phyloP scores from a whole-genome alignment of 2,329 filamentous ascomycete genomes.

The Alternaria arbusti region DNA sequence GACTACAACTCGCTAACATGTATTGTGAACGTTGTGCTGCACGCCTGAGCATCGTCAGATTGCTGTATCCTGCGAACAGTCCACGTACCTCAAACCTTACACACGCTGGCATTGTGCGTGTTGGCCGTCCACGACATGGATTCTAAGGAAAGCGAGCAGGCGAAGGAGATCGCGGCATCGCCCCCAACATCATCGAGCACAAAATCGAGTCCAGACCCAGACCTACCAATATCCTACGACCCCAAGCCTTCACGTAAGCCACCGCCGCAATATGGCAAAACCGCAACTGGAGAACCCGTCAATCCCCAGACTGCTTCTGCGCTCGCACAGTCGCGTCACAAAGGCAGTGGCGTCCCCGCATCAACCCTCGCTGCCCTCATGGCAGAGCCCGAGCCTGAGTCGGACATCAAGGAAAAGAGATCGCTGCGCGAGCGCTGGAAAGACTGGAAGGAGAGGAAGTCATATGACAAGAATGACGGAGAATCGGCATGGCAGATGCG shows the following conservation, averaged over 20 bases:
- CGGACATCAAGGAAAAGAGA: not conserved
- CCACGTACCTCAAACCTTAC: not conserved
- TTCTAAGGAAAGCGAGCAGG: not conserved
- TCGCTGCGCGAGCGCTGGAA: not conserved
- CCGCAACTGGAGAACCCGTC: not conserved
- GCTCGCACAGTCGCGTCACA: not conserved
- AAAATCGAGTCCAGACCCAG: not conserved
- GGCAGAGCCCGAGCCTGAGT: not conserved
- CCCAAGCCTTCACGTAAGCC: constrained; percentile 8
- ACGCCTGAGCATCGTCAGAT: not conserved
- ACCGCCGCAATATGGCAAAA: constrained; percentile 3
- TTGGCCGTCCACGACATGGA: not conserved
- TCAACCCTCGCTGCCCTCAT: not conserved
- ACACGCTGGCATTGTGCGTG: not conserved
- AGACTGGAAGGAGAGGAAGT: not conserved
- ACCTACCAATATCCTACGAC: constrained; percentile 5
- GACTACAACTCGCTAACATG: not conserved
- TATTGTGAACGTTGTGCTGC: not conserved
- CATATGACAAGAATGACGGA: not conserved
- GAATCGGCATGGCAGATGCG: not conserved
- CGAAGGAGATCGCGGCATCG: not conserved
- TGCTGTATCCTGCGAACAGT: not conserved
- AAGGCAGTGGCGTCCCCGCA: not conserved
- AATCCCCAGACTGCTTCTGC: not conserved
- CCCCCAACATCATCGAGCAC: not conserved